phyloP scores from a whole-genome alignment of 768 basidiomycete genomes.

The Phylloporus sp. region DNA sequence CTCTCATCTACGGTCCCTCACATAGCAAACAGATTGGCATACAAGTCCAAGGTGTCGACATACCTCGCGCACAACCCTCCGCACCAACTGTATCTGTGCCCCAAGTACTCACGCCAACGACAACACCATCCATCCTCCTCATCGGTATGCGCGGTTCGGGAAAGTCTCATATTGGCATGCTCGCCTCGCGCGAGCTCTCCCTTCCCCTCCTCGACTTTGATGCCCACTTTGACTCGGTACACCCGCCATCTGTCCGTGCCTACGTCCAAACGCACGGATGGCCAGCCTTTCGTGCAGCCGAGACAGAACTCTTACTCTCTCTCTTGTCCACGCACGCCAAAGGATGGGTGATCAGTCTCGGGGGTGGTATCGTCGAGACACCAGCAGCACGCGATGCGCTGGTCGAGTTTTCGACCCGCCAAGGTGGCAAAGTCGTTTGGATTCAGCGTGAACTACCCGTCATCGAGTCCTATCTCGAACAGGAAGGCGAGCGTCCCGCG shows the following conservation, averaged over 20 bases:
- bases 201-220: conserved; percentile 87
- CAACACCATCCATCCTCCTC: conserved; percentile 61
- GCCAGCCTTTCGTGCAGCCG: conserved; percentile 83
- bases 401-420: conserved; percentile 50
- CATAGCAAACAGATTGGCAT: conserved; percentile 68
- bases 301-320: conserved; percentile 62
- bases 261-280: conserved; percentile 85
- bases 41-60: conserved; percentile 78
- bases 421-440: conserved; percentile 74
- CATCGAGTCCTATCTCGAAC: conserved; percentile 73
- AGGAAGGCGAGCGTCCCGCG: conserved; percentile 74
- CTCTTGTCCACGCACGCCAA: conserved; percentile 53
- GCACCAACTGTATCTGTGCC: conserved; percentile 33
- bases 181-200: conserved; percentile 68
- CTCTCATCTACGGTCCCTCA: neutral
- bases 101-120: conserved; percentile 21
- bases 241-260: conserved; percentile 57
- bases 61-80: conserved; percentile 37
- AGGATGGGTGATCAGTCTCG: conserved; percentile 79
- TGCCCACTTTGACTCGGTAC: conserved; percentile 60
- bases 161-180: conserved; percentile 80
- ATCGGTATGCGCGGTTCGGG: conserved; percentile 98
- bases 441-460: conserved; percentile 76
- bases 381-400: conserved; percentile 68
- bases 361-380: conserved; percentile 92